A percentile compares a stretch with the other conserved stretches of the same genome.
Conservation (phyloP, 2,329 filamentous ascomycete species). For the Metarhizium brunneum region DNA sequence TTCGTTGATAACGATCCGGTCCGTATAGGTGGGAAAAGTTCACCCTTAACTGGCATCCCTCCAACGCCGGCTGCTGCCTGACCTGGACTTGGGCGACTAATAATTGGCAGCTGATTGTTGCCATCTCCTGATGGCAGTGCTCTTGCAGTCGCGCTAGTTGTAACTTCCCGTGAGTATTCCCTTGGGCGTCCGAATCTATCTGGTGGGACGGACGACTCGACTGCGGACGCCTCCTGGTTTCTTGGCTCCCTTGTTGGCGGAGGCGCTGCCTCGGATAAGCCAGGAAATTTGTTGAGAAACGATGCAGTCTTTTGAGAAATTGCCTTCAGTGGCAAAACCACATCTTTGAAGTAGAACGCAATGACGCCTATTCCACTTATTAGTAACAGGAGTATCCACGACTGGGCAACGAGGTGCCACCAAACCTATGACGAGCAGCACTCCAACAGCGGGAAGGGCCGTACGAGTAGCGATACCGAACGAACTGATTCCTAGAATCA, state of each 20-base stretch:
- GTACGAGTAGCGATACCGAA: conserved; percentile 36
- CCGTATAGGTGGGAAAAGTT: conserved; percentile 33
- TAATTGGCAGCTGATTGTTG: conserved; percentile 24
- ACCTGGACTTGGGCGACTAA: conserved; percentile 27
- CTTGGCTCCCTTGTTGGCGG: not conserved
- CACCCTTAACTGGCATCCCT: conserved; percentile 28
- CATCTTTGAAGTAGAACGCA: conserved; percentile 18
- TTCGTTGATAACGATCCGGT: conserved; percentile 16
- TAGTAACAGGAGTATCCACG: conserved; percentile 19
- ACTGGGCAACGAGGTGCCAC: conserved; percentile 3
- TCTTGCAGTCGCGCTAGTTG: not conserved
- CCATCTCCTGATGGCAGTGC: conserved; percentile 5
- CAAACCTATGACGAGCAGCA: conserved; percentile 40
- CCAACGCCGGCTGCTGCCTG: conserved; percentile 27
- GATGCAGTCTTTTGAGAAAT: not conserved
- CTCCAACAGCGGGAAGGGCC: conserved; percentile 39
- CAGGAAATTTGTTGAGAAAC: conserved; percentile 1
- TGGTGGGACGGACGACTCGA: not conserved
- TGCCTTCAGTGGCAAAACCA: conserved; percentile 8
- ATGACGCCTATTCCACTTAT: conserved; percentile 1
- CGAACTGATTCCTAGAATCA: conserved; percentile 37
- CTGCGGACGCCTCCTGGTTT: not conserved
- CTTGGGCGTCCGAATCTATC: not conserved
- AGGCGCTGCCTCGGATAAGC: not conserved
- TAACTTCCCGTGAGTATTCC: not conserved